Evolutionary conservation across 371 early-diverging fungal species (phyloP), one percentile per base, ranked within the genome.

Genomic region (Rhizomucor pusillus): DNA sequence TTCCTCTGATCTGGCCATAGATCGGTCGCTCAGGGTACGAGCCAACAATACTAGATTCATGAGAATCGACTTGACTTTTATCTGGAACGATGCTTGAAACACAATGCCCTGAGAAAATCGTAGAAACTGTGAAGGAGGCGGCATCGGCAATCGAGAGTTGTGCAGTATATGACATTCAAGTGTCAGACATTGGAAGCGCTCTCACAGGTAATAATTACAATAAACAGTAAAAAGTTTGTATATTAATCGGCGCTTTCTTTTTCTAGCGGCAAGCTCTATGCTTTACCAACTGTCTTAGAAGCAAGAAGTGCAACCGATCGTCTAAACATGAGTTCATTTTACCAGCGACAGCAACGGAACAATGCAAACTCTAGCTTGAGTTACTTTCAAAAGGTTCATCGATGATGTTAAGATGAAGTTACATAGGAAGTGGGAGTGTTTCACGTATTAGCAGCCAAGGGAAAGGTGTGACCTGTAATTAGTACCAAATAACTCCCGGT

Each of bases 281-380:
- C 16, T n/a, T 5, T 59, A 59, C 23, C 48, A 45, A 25, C 24
- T 29, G 23, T 39, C 59, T 19, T 25, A 34, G 7, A 20, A 18
- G 40, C 43, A 34, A 12, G 56, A 47, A 7, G 56, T 59, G 1
- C 56, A 52, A 22, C 55, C 64, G 12, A 52, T 64, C 29, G 3
- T 64, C 10, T 7, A 54, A 58, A 40, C 40, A 50, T 22, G 39
- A 35, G 5, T 56, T 64, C n/a, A 59, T 56, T 14, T 41, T 64
- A 50, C 64, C 64, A 9, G 52, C 52, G n/a, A 14, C 41, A 14
- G 63, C 55, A 18, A 49, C 58, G 14, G 59, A 63, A 40, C 57
- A 44, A 45, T 63, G 7, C 54, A 47, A 41, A 53, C n/a, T n/a
- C n/a, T n/a, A n/a, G n/a, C n/a, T n/a, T n/a, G n/a, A n/a, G n/a